Evolutionary conservation across 2,329 filamentous ascomycete genomes (phyloP).

Genomic region (Clathrospora elynae): DNA sequence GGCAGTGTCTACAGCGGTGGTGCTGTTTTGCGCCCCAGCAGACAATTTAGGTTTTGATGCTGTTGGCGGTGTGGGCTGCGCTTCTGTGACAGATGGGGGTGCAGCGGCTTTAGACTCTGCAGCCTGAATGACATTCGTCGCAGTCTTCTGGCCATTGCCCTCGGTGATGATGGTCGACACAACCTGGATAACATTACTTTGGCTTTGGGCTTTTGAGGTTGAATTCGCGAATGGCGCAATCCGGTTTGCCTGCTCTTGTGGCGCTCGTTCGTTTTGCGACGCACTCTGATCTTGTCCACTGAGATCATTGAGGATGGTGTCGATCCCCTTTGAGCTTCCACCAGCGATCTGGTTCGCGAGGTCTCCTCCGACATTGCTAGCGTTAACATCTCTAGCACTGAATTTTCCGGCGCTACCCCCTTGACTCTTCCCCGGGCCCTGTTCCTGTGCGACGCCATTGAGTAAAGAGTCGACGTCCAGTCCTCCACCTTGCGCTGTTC

Average conservation of each 20-base stretch:
- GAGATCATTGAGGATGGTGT: slow-evolving; percentile 17
- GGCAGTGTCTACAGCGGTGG: background rate
- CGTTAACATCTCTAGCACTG: slow-evolving; percentile 13
- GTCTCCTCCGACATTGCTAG: slow-evolving; percentile 17
- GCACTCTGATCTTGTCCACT: slow-evolving; percentile 17
- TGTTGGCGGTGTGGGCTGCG: slow-evolving; percentile 1
- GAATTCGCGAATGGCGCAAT: slow-evolving; percentile 3
- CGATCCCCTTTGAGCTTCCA: slow-evolving; percentile 17
- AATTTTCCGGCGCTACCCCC: background rate
- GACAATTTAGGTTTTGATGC: background rate
- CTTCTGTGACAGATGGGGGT: slow-evolving; percentile 6
- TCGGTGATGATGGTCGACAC: slow-evolving; percentile 13
- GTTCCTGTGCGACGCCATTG: slow-evolving; percentile 20
- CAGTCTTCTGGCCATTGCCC: slow-evolving; percentile 12
- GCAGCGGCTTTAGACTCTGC: slow-evolving; percentile 12
- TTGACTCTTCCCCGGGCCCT: slow-evolving; percentile 11
- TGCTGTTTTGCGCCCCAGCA: background rate
- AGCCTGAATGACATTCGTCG: slow-evolving; percentile 13
- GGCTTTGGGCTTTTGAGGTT: slow-evolving; percentile 13
- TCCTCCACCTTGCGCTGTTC: slow-evolving; percentile 20
- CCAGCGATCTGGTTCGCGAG: slow-evolving; percentile 29
- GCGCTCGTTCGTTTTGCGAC: slow-evolving; percentile 14
- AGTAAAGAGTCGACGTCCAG: slow-evolving; percentile 29
- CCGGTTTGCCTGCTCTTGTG: slow-evolving; percentile 13
- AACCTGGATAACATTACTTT: slow-evolving; percentile 15